These are phyloP conservation scores for Schizosaccharomyces lindneri DNA, from an alignment of 805 yeast genomes.

Conservation along the genomic window DNA sequence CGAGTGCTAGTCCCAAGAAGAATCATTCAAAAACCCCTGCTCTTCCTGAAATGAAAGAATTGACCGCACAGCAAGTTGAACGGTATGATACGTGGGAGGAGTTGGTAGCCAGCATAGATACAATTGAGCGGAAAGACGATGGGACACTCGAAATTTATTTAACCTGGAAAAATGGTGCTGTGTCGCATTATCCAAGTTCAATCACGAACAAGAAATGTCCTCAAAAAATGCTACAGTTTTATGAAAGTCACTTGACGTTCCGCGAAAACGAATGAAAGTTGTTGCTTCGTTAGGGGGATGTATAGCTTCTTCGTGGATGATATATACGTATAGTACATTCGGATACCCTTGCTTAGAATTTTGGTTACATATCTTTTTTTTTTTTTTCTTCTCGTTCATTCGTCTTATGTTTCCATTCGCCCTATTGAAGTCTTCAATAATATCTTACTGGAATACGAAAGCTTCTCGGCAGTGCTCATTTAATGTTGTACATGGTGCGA, in stretches of 20 bases:
- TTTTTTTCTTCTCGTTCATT: too few relatives aligned
- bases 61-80: neutral
- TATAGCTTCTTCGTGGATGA: too few relatives aligned
- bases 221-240: neutral
- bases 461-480: too few relatives aligned
- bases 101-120: neutral
- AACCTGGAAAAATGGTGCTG: neutral
- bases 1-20: too few relatives aligned
- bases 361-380: too few relatives aligned
- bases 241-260: neutral
- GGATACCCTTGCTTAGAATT: too few relatives aligned
- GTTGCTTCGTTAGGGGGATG: neutral
- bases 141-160: neutral
- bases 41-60: neutral
- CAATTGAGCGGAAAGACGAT: neutral
- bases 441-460: too few relatives aligned
- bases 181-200: neutral
- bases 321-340: too few relatives aligned
- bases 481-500: too few relatives aligned
- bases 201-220: conserved; percentile 2
- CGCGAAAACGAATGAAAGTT: neutral
- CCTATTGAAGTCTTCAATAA: too few relatives aligned
- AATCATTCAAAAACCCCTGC: neutral
- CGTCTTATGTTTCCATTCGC: too few relatives aligned
- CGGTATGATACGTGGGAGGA: neutral